Evolutionary conservation across 2,329 filamentous ascomycete species (phyloP), one percentile per base, ranked within the genome.

Genomic region (Cladosporium sp.): DNA sequence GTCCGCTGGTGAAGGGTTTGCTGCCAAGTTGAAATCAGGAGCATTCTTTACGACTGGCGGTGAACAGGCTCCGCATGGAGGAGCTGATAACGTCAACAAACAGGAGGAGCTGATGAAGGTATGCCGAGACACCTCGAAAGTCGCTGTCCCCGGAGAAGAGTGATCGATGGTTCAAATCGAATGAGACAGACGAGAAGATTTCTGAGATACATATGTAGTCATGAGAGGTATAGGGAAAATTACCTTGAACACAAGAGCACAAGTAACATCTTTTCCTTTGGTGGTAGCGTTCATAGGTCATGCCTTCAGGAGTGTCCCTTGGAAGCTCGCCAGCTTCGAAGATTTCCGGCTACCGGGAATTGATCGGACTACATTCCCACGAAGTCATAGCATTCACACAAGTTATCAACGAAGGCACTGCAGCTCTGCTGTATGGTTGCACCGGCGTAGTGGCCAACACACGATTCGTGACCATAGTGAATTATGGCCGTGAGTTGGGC

Each of bases 21-120:
- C 72, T 70, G 81, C 80, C 0, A 75, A 75, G 39, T 80, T 80
- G 0, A 75, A 74, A 43, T 82, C 81, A 66, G 83, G 78, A 65
- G 74, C 48, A 2, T 61, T 59, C 32, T 65, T 65, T 13, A 54
- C 54, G 10, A 58, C 73, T 46, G 68, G 70, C 5, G 73, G 69
- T 11, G 69, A 69, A 64, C 69, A 73, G 68, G 66, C 61, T 53
- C 69, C 64, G 63, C 67, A 64, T 61, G 70, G 56, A 59, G 76
- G 67, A 48, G 76, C 71, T n/a, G 70, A 76, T 26, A 79, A 83
- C 58, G 75, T 75, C 51, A 67, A 67, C 56, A 68, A 73, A 28
- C 82, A 84, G 67, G 78, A 83, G 7, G 72, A 69, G 65, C 65
- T 84, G 32, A 62, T 84, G 63, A 72, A 76, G 53, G 66, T 72